Conservation (phyloP, 352 stramenopile genomes). For the Phytophthora sansomeana region DNA sequence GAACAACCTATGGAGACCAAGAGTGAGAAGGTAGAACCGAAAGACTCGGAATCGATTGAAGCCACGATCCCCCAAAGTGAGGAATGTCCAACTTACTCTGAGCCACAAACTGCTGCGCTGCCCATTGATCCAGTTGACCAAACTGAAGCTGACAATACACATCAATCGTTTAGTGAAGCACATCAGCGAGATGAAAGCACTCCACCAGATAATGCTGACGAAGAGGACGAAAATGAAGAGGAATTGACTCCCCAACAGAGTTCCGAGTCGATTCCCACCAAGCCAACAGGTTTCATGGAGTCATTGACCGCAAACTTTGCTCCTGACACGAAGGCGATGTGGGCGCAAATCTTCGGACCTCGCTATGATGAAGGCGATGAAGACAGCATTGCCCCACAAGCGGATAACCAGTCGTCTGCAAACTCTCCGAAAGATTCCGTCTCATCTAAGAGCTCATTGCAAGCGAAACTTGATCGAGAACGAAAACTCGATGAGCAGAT, state of each 20-base stretch:
- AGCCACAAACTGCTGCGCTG: not conserved
- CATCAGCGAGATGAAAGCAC: not conserved
- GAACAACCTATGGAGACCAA: not conserved
- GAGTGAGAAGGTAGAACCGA: not conserved
- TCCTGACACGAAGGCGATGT: constrained; percentile 48
- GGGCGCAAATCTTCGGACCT: constrained; percentile 65
- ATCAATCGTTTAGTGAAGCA: not conserved
- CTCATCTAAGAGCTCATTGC: constrained; percentile 35
- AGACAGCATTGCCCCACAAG: not conserved
- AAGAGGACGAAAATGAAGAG: not conserved
- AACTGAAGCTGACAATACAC: not conserved
- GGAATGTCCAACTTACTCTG: not conserved
- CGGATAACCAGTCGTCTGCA: constrained; percentile 10
- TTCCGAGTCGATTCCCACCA: constrained; percentile 4
- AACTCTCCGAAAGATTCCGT: constrained; percentile 4
- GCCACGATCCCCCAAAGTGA: not conserved
- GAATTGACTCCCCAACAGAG: constrained; percentile 1
- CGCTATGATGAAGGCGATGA: constrained; percentile 55
- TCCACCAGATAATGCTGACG: not conserved
- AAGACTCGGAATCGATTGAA: not conserved
- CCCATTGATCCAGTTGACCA: not conserved
- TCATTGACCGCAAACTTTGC: constrained; percentile 46
- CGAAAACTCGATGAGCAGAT: constrained; percentile 58
- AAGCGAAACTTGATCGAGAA: constrained; percentile 49
- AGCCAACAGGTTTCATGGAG: constrained; percentile 31